Evolutionary conservation across 2,329 filamentous ascomycete species (phyloP).

Genomic region (Paracorniculantispora psalliotae): DNA sequence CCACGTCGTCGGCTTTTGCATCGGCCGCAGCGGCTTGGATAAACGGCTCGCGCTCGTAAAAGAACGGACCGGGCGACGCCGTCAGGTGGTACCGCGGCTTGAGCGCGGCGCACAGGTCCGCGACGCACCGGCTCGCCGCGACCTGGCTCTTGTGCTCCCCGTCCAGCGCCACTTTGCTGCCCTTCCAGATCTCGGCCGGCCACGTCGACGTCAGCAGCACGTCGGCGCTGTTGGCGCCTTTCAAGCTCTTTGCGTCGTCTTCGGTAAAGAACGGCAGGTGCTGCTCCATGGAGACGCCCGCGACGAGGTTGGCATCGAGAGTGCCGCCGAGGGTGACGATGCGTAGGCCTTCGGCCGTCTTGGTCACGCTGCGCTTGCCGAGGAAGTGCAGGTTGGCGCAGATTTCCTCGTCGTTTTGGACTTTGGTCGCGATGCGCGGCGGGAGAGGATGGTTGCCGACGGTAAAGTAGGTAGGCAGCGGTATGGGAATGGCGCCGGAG

Average conservation of each 20-base stretch:
- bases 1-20: constrained; percentile 37
- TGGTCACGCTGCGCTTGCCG: constrained; percentile 79
- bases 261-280: constrained; percentile 73
- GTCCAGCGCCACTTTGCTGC: constrained; percentile 59
- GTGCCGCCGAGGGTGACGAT: constrained; percentile 82
- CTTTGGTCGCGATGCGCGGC: constrained; percentile 61
- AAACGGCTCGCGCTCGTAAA: constrained; percentile 91
- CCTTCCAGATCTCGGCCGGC: constrained; percentile 67
- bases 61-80: constrained; percentile 58
- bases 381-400: constrained; percentile 90
- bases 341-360: constrained; percentile 82
- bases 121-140: constrained; percentile 59
- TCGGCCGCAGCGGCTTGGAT: constrained; percentile 55
- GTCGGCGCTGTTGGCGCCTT: constrained; percentile 73
- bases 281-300: constrained; percentile 63
- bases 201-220: constrained; percentile 84
- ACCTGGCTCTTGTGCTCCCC: constrained; percentile 48
- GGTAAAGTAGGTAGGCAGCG: constrained; percentile 87
- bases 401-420: constrained; percentile 68
- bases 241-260: constrained; percentile 69
- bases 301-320: constrained; percentile 56
- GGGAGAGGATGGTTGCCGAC: constrained; percentile 72
- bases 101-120: constrained; percentile 70
- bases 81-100: constrained; percentile 93
- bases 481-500: constrained; percentile 64